phyloP scores from a whole-genome alignment of 192 early-diverging fungal species.

The Podila minutissima region DNA sequence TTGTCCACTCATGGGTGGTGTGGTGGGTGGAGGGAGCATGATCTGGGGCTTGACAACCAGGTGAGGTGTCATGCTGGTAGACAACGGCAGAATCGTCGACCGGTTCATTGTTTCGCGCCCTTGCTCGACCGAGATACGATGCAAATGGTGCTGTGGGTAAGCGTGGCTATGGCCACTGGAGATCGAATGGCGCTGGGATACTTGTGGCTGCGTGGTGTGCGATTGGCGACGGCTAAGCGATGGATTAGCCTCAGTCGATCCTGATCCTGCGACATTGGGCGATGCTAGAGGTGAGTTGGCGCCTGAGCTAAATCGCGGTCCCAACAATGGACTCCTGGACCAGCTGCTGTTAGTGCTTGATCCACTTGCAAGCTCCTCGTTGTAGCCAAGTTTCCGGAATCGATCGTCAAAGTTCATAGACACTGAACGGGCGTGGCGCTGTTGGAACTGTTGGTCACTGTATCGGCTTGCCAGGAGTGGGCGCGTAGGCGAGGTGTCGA shows the following conservation, averaged over 20 bases:
- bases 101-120: conserved; percentile 38
- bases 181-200: conserved; percentile 40
- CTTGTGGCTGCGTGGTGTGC: conserved; percentile 8
- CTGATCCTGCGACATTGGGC: conserved; percentile 1
- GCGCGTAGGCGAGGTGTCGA: conserved; percentile 12
- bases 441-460: conserved; percentile 25
- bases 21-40: conserved; percentile 45
- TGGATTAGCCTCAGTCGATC: not conserved
- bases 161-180: conserved; percentile 25
- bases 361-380: conserved; percentile 6
- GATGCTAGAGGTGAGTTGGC: conserved; percentile 26
- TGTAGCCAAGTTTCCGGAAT: conserved; percentile 9
- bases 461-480: conserved; percentile 10
- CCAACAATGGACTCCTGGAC: conserved; percentile 36
- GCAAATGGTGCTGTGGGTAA: conserved; percentile 17
- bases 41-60: conserved; percentile 49
- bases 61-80: conserved; percentile 34
- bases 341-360: conserved; percentile 38
- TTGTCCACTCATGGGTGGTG: conserved; percentile 45
- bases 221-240: conserved; percentile 14
- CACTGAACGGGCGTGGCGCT: conserved; percentile 29
- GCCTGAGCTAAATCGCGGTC: conserved; percentile 40
- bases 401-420: conserved; percentile 52
- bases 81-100: conserved; percentile 26
- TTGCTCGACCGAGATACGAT: conserved; percentile 36